These are phyloP conservation scores for Lupinus albus DNA, from an alignment of 306 rosid genomes.

Conservation along the genomic window DNA sequence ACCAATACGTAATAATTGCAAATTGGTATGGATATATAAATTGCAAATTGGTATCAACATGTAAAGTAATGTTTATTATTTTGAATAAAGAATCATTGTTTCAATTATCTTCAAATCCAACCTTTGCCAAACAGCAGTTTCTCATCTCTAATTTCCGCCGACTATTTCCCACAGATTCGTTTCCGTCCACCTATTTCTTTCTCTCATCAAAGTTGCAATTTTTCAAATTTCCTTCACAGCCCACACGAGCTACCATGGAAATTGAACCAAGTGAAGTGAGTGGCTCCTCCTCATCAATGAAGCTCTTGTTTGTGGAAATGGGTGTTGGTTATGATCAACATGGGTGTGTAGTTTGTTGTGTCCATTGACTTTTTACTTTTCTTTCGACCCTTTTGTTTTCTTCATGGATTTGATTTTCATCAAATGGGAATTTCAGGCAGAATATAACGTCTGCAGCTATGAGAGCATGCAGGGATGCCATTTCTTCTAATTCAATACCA, in stretches of 20 bases:
- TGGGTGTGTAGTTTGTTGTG: conserved; percentile 65
- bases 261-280: conserved; percentile 43
- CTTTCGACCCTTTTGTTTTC: background rate
- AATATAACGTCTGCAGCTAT: conserved; percentile 87
- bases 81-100: no score
- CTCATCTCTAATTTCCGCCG: conserved; percentile 17
- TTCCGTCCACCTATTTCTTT: conserved; percentile 36
- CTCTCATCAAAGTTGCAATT: conserved; percentile 39
- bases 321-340: conserved; percentile 98
- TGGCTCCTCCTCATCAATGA: conserved; percentile 55
- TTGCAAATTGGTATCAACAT: no score
- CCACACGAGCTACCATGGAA: conserved; percentile 66
- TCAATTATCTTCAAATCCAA: no score
- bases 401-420: conserved; percentile 2
- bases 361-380: background rate
- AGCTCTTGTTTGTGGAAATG: conserved; percentile 94
- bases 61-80: no score
- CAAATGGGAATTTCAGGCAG: conserved; percentile 55
- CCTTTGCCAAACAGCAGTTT: background rate
- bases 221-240: conserved; percentile 43
- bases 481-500: conserved; percentile 91
- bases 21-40: no score
- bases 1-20: no score
- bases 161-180: conserved; percentile 21
- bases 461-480: conserved; percentile 95